A percentile compares a stretch with the other conserved stretches of the same genome.
These are phyloP conservation scores for Leccinellum albellum DNA, from an alignment of 768 basidiomycete species.

Conservation along the genomic window DNA sequence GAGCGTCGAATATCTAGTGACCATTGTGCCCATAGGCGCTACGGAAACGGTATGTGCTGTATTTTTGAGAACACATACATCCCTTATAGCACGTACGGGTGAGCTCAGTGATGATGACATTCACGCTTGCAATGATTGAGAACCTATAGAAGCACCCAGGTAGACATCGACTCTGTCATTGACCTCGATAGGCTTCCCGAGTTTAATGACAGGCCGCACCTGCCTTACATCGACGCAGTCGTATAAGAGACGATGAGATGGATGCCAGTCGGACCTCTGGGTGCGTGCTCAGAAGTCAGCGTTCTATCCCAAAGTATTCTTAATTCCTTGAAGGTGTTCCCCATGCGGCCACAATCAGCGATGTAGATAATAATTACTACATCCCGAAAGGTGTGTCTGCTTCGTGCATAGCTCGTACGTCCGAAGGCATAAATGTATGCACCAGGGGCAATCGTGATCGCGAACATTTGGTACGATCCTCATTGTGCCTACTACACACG, in stretches of 20 bases:
- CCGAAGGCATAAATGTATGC: not conserved
- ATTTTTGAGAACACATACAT: not conserved
- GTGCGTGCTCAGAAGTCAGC: too few relatives aligned
- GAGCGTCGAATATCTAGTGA: not conserved
- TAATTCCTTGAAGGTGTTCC: not conserved
- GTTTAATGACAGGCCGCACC: too few relatives aligned
- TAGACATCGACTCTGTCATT: not conserved
- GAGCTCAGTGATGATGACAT: not conserved
- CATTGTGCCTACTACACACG: too few relatives aligned
- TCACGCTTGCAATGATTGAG: not conserved
- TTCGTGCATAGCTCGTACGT: not conserved
- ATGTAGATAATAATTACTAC: not conserved
- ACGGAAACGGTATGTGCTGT: conserved; percentile 6
- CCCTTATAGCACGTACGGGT: conserved; percentile 4
- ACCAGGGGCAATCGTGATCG: conserved; percentile 3
- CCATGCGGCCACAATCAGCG: not conserved
- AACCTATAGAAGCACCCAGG: not conserved
- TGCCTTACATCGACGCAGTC: too few relatives aligned
- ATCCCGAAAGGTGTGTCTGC: not conserved
- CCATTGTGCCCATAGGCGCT: not conserved
- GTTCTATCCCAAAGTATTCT: not conserved
- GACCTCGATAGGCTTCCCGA: not conserved
- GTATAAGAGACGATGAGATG: too few relatives aligned
- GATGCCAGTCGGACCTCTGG: too few relatives aligned
- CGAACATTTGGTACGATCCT: conserved; percentile 6